A percentile compares a stretch with the other conserved stretches of the same genome.
Evolutionary conservation across 306 rosid species (phyloP).

Genomic region (Castanea sativa): DNA sequence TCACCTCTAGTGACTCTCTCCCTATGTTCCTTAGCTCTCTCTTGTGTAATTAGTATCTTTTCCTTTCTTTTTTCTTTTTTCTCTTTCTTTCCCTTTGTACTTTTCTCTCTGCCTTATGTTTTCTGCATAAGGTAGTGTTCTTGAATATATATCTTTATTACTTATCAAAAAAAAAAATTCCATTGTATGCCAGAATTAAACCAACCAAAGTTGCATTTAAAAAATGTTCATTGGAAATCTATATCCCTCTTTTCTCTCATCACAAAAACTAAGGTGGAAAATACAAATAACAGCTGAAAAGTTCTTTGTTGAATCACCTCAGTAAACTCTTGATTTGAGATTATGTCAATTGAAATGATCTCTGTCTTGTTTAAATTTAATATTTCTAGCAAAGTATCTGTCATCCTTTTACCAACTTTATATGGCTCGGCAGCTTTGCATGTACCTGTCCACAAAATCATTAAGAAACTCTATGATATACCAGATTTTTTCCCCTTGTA

Average conservation of each 20-base stretch:
- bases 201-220: neutral
- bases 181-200: neutral
- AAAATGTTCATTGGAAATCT: neutral
- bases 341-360: slow-evolving; percentile 82
- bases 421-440: slow-evolving; percentile 91
- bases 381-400: slow-evolving; percentile 78
- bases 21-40: too few species aligned
- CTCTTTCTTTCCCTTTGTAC: too few species aligned
- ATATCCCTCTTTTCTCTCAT: neutral
- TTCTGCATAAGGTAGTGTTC: too few species aligned
- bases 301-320: slow-evolving; percentile 66
- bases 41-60: too few species aligned
- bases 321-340: slow-evolving; percentile 98
- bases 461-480: slow-evolving; percentile 10
- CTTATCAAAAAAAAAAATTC: too few species aligned
- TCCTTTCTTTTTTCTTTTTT: too few species aligned
- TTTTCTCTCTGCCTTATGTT: too few species aligned
- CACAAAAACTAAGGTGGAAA: neutral
- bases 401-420: slow-evolving; percentile 96
- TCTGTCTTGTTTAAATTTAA: slow-evolving; percentile 97
- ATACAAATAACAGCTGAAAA: neutral
- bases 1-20: too few species aligned
- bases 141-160: too few species aligned
- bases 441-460: slow-evolving; percentile 69
- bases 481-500: slow-evolving; percentile 19